Conservation (phyloP, 139 green algal genomes). For the Volvox africanus region DNA sequence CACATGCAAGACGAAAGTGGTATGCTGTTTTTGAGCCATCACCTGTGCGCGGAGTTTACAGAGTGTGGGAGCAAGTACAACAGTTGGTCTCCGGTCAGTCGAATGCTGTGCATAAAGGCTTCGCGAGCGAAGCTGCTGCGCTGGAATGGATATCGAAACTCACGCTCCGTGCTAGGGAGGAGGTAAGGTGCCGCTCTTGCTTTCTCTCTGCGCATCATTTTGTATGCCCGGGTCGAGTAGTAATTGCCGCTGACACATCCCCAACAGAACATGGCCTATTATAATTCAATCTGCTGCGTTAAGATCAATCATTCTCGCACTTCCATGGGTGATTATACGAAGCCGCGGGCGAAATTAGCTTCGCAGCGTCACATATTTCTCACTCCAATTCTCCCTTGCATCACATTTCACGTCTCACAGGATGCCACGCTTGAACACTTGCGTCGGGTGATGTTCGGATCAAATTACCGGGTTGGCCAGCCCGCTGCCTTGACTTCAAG, state of each 20-base stretch:
- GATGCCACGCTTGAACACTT: not conserved
- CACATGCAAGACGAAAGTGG: constrained; percentile 15
- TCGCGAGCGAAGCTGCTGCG: constrained; percentile 2
- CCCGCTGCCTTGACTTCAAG: not conserved
- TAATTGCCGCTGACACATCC: no score
- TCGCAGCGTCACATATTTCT: no score
- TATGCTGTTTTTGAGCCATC: constrained; percentile 14
- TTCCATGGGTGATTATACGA: no score
- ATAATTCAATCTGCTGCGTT: no score
- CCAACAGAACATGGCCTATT: no score
- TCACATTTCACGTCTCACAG: not conserved
- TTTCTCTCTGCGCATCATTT: not conserved
- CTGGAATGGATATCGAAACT: not conserved
- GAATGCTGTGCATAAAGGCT: not conserved
- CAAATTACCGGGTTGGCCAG: not conserved
- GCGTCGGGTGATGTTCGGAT: not conserved
- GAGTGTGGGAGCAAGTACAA: not conserved
- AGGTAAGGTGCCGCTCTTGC: not conserved
- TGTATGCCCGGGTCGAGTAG: no score
- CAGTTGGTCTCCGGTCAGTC: not conserved
- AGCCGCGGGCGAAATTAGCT: no score
- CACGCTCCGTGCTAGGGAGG: not conserved
- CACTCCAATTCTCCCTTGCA: not conserved
- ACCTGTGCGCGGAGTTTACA: not conserved
- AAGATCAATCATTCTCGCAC: no score